phyloP scores from a whole-genome alignment of 768 basidiomycete species.

The Naganishia onofrii region DNA sequence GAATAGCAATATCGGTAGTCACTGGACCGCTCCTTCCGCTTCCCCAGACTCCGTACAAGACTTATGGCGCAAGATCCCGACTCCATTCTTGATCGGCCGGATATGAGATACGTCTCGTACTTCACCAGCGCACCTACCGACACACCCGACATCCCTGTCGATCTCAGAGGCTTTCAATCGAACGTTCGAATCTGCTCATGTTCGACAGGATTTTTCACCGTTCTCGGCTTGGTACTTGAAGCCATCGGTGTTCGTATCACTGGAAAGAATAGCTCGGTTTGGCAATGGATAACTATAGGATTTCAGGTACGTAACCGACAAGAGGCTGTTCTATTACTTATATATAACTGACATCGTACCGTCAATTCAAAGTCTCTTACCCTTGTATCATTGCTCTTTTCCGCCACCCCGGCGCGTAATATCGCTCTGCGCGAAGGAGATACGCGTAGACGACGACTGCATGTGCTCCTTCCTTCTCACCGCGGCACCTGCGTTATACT shows the following conservation, averaged over 20 bases:
- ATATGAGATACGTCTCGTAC: background rate
- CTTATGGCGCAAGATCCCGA: too few species aligned
- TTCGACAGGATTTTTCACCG: too few species aligned
- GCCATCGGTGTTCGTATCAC: background rate
- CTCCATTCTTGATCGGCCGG: too few species aligned
- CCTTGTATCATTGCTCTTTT: background rate
- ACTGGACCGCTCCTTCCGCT: too few species aligned
- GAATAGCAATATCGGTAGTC: too few species aligned
- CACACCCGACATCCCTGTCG: conserved; percentile 10
- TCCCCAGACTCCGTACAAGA: too few species aligned
- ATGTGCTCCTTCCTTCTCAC: background rate
- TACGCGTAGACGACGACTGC: background rate
- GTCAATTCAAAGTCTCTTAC: background rate
- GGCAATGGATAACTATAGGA: background rate
- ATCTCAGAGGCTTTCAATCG: background rate
- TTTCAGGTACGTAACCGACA: background rate
- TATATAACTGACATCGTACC: too few species aligned
- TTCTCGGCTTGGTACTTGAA: background rate
- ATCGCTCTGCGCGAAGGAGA: background rate
- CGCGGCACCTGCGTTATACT: background rate
- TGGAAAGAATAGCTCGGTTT: background rate
- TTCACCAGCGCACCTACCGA: background rate
- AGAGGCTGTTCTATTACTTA: background rate
- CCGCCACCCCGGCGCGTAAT: background rate
- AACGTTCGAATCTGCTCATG: background rate